Evolutionary conservation across 1,284 basidiomycete genomes (phyloP).

Genomic region (Leccinum pseudoinsigne): DNA sequence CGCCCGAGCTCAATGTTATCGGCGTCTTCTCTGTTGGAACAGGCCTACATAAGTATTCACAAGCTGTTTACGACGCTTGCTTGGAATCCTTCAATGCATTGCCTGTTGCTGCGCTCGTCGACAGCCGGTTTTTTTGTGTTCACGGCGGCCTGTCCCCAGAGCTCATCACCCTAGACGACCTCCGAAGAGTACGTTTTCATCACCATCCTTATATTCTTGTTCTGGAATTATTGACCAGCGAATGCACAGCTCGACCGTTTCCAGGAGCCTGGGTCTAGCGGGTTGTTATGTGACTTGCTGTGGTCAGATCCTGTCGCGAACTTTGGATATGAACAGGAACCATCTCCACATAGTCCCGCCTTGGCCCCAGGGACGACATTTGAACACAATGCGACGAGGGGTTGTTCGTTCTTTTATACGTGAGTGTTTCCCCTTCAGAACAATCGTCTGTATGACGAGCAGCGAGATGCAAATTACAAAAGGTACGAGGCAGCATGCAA

Average conservation of each 20-base stretch:
- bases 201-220: neutral
- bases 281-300: conserved; percentile 92
- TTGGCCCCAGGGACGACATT: conserved; percentile 32
- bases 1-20: conserved; percentile 5
- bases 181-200: conserved; percentile 60
- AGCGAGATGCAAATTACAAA: neutral
- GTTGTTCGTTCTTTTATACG: conserved; percentile 96
- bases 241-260: conserved; percentile 79
- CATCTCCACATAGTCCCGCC: conserved; percentile 27
- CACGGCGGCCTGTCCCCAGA: conserved; percentile 96
- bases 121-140: conserved; percentile 96
- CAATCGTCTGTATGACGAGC: conserved; percentile 2
- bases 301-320: conserved; percentile 94
- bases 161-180: conserved; percentile 80
- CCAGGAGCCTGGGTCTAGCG: conserved; percentile 91
- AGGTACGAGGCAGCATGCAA: conserved; percentile 93
- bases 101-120: conserved; percentile 91
- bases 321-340: conserved; percentile 62
- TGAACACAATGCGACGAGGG: conserved; percentile 60
- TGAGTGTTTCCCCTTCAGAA: conserved; percentile 42
- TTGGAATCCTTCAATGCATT: conserved; percentile 91
- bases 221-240: conserved; percentile 6
- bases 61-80: conserved; percentile 87
- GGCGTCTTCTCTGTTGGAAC: conserved; percentile 11
- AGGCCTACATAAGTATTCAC: conserved; percentile 94